These are phyloP conservation scores for Ilex asprella DNA, from an alignment of 257 asterid genomes.

Conservation along the genomic window DNA sequence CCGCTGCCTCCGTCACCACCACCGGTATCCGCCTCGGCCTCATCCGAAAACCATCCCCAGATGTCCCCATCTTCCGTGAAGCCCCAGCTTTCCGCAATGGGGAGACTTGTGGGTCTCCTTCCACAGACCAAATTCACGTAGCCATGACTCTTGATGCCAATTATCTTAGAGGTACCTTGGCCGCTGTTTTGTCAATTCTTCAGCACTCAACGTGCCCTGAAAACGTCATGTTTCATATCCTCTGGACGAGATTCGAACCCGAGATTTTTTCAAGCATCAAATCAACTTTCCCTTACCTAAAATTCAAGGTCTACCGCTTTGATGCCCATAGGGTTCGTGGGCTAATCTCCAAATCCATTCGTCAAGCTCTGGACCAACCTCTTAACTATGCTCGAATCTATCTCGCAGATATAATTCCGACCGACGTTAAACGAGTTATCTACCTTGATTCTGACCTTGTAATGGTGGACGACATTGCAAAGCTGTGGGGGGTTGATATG, in stretches of 20 bases:
- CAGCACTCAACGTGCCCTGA: constrained; percentile 65
- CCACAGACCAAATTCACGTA: constrained; percentile 31
- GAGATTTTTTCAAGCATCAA: constrained; percentile 40
- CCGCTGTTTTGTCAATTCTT: constrained; percentile 58
- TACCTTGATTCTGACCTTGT: constrained; percentile 66
- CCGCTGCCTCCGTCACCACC: constrained; percentile 9
- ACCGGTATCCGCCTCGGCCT: constrained; percentile 14
- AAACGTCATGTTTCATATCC: constrained; percentile 43
- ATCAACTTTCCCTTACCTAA: constrained; percentile 52
- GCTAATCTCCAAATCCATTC: constrained; percentile 53
- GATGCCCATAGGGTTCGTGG: constrained; percentile 32
- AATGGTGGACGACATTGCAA: constrained; percentile 46
- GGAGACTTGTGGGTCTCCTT: constrained; percentile 17
- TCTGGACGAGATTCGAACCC: constrained; percentile 31
- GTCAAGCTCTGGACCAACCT: constrained; percentile 68
- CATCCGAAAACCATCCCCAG: constrained; percentile 10
- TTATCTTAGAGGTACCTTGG: constrained; percentile 64
- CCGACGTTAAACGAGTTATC: constrained; percentile 37
- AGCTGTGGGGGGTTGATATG: constrained; percentile 49
- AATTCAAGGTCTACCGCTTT: constrained; percentile 43
- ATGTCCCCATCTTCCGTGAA: constrained; percentile 38
- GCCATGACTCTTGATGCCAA: constrained; percentile 71
- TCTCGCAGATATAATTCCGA: constrained; percentile 41
- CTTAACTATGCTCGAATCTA: constrained; percentile 54
- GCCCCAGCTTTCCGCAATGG: constrained; percentile 66